These are phyloP conservation scores for Pelargonium citronellum DNA, from an alignment of 441 rosid genomes.

Conservation along the genomic window DNA sequence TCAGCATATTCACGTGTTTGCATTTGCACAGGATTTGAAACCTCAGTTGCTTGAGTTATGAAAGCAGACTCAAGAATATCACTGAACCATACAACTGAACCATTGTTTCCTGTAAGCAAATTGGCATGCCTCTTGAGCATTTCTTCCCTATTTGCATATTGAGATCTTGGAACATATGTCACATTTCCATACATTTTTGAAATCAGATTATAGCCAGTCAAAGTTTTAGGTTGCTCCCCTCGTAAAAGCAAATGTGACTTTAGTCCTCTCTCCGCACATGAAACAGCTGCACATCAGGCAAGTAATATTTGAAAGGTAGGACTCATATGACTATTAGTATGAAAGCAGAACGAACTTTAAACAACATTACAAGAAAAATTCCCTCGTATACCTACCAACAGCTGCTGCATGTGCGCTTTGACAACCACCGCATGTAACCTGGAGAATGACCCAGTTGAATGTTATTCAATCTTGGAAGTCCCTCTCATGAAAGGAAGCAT, in stretches of 20 bases:
- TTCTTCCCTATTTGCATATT: constrained; percentile 53
- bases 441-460: constrained; percentile 32
- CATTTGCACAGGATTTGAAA: constrained; percentile 22
- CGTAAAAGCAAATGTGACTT: constrained; percentile 77
- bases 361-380: constrained; percentile 9
- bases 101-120: constrained; percentile 46
- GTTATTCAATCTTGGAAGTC: constrained; percentile 23
- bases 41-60: constrained; percentile 15
- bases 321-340: background rate
- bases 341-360: constrained; percentile 1
- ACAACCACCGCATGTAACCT: constrained; percentile 96
- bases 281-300: constrained; percentile 60
- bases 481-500: constrained; percentile 16
- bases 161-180: constrained; percentile 56
- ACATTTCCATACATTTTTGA: constrained; percentile 68
- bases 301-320: constrained; percentile 16
- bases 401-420: constrained; percentile 92
- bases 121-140: constrained; percentile 55
- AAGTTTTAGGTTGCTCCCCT: constrained; percentile 75
- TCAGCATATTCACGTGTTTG: constrained; percentile 14
- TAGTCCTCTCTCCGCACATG: constrained; percentile 80
- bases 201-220: constrained; percentile 76
- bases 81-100: constrained; percentile 41
- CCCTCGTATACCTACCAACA: constrained; percentile 44
- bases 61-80: constrained; percentile 44